These are phyloP conservation scores for Begonia fuchsioides DNA, from an alignment of 306 rosid species.

Conservation along the genomic window DNA sequence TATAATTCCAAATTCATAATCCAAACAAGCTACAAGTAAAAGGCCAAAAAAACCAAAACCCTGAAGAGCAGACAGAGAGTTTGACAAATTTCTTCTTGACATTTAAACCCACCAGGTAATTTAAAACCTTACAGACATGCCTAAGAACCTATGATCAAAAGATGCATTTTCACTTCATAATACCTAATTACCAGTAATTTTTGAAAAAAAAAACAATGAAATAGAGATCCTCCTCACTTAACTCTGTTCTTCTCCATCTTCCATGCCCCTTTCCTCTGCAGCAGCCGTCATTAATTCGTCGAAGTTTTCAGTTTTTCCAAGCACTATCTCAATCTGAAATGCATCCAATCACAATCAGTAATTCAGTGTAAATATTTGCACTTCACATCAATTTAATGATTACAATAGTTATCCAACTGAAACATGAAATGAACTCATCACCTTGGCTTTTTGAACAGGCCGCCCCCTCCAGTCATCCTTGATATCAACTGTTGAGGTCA, in stretches of 20 bases:
- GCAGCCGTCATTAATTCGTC: constrained; percentile 53
- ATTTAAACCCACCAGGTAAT: no score
- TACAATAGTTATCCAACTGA: constrained; percentile 1
- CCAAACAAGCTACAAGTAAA: no score
- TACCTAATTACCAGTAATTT: no score
- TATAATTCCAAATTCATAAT: no score
- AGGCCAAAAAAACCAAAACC: no score
- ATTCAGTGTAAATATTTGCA: no score
- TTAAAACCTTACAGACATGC: no score
- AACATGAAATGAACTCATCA: constrained; percentile 2
- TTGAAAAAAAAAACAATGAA: not conserved
- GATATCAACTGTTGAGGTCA: constrained; percentile 49
- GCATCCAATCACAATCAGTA: not conserved
- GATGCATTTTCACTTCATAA: no score
- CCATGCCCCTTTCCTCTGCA: constrained; percentile 38
- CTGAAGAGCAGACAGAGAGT: no score
- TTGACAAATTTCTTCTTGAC: no score
- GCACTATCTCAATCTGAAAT: constrained; percentile 40
- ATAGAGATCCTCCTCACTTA: constrained; percentile 7
- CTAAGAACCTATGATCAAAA: no score
- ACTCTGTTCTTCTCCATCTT: constrained; percentile 33
- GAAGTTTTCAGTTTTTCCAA: constrained; percentile 40
- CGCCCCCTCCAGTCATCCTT: constrained; percentile 54
- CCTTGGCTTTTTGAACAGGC: constrained; percentile 41
- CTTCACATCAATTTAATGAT: no score